phyloP scores from a whole-genome alignment of 331 rosid species.

The Pyrus hybrid region DNA sequence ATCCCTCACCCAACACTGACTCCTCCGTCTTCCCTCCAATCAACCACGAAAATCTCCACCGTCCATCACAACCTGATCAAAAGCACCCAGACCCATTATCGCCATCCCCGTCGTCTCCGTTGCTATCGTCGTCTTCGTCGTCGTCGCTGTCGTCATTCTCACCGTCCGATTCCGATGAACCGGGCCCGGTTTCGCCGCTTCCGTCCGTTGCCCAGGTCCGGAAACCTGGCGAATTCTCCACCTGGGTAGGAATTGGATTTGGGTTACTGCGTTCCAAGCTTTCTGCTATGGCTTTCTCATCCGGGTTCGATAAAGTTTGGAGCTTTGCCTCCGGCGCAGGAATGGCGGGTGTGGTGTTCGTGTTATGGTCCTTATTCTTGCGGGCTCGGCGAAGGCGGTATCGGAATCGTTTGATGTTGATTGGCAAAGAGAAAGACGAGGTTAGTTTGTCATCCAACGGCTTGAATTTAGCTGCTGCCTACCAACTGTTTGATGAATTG shows the following conservation, averaged over 20 bases:
- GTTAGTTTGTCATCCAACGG: slow-evolving; percentile 26
- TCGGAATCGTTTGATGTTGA: slow-evolving; percentile 19
- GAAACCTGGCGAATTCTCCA: slow-evolving; percentile 7
- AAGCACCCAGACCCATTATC: slow-evolving; percentile 4
- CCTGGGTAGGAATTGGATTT: slow-evolving; percentile 35
- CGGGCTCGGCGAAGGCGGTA: slow-evolving; percentile 23
- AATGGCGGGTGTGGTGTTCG: slow-evolving; percentile 7
- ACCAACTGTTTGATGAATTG: not conserved
- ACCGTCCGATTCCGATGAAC: slow-evolving; percentile 35
- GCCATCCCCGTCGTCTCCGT: slow-evolving; percentile 4
- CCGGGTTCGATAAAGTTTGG: slow-evolving; percentile 23
- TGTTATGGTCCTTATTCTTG: slow-evolving; percentile 33
- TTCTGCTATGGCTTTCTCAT: slow-evolving; percentile 18
- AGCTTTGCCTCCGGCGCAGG: slow-evolving; percentile 29
- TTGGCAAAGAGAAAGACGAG: slow-evolving; percentile 50
- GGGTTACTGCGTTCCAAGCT: slow-evolving; percentile 39
- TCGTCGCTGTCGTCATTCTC: slow-evolving; percentile 19
- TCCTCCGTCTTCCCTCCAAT: slow-evolving; percentile 39
- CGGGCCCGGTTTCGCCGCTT: slow-evolving; percentile 5
- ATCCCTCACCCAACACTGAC: slow-evolving; percentile 9
- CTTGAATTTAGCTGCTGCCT: not conserved
- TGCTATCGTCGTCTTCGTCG: not conserved
- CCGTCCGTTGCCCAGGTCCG: slow-evolving; percentile 19
- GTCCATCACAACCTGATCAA: not conserved
- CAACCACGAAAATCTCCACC: slow-evolving; percentile 38